Evolutionary conservation across 2,329 filamentous ascomycete species (phyloP), one percentile per base, ranked within the genome.

Genomic region (Paraconiothyrium sp.): DNA sequence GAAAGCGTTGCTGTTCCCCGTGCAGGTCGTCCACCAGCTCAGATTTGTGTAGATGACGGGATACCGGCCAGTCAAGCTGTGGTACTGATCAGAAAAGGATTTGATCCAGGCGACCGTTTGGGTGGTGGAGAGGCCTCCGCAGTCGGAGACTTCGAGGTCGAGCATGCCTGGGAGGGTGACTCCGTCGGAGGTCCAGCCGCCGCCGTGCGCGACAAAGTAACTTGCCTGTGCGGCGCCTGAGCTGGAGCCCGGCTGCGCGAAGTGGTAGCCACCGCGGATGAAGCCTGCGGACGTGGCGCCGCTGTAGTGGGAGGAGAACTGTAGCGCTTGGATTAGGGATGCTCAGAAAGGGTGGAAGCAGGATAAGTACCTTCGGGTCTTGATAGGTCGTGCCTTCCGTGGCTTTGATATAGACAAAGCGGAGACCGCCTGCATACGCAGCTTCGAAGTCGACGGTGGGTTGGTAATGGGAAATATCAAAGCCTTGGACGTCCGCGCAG

Each of bases 91-190:
- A 4, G 54, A 56, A 20, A 56, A 56, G 30, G 41, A 47, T n/a
- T 37, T 37, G 54, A 56, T 56, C 85, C 85, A 88, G 20, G 76
- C 67, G 1, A 85, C 82, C 80, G 86, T 85, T 34, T 70, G 75
- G 16, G 35, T 9, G 3, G 46, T 24, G 8, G 39, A 51, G 1
- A 50, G 30, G 6, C 48, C 58, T 1, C 75, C 46, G 43, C 61
- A 64, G 11, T 62, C 63, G 7, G 61, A 20, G 43, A 46, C 57
- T 70, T 76, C 58, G 13, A 54, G 43, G 67, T 87, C 85, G 8
- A 88, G 77, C 85, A 87, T 86, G 4, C 85, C 85, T 0, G 85
- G 86, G 0, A 88, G 79, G 9, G 85, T 88, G 63, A 80, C 82
- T 55, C 84, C 84, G 64, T 88, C 85, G 27, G 69, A 72, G 22